Percentiles rank a stretch among this genome's conserved stretches.
phyloP scores from a whole-genome alignment of 768 basidiomycete species.

The Boletus rubropictus region DNA sequence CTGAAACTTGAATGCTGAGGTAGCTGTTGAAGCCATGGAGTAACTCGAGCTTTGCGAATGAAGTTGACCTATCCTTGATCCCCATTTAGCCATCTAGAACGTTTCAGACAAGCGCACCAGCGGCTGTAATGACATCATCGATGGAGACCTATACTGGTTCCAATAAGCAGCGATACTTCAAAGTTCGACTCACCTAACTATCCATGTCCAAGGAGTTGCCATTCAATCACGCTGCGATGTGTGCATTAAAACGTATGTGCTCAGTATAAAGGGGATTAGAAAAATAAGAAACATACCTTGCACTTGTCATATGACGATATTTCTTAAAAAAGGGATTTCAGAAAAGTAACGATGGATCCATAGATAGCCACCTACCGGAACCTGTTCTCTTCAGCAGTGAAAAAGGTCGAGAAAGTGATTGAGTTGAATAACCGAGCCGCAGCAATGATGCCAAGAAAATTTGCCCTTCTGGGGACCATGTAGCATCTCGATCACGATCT shows the following conservation, averaged over 20 bases:
- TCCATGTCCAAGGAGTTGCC: neutral
- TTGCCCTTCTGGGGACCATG: neutral
- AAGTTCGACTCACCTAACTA: neutral
- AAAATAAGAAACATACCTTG: neutral
- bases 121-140: neutral
- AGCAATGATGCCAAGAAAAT: neutral
- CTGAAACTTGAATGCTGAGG: neutral
- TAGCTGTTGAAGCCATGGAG: neutral
- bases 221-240: neutral
- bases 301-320: conserved; percentile 28
- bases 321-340: conserved; percentile 43
- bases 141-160: too few species aligned
- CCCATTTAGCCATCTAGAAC: neutral
- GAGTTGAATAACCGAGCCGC: neutral
- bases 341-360: neutral
- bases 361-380: neutral
- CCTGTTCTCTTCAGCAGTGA: neutral
- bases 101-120: too few species aligned
- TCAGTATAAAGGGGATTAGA: neutral
- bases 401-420: neutral
- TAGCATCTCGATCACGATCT: too few species aligned
- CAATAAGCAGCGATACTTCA: neutral
- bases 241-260: neutral
- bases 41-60: neutral
- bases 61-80: neutral